These are phyloP conservation scores for Neoscytalidium dimidiatum DNA, from an alignment of 2,329 filamentous ascomycete genomes.

Conservation along the genomic window DNA sequence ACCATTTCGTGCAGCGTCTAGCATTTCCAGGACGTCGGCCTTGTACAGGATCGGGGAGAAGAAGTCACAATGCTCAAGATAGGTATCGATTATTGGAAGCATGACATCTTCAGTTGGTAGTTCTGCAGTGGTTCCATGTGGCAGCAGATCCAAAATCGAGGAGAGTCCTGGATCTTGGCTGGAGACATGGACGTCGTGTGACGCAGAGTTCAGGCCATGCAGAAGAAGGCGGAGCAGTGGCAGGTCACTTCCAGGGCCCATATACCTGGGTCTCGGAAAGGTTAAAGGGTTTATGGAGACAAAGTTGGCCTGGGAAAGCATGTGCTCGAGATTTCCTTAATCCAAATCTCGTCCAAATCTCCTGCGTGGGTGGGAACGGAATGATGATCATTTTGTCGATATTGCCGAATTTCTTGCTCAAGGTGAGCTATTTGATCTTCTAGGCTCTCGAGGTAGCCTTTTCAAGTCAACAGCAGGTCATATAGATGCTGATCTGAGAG, in stretches of 20 bases:
- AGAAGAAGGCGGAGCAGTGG: neutral
- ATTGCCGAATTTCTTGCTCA: neutral
- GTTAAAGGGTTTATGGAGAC: neutral
- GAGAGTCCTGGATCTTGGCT: neutral
- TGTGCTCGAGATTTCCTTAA: neutral
- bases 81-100: neutral
- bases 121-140: neutral
- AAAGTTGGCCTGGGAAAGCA: neutral
- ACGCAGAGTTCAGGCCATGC: neutral
- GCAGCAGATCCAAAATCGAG: neutral
- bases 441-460: constrained; percentile 5
- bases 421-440: neutral
- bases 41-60: neutral
- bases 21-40: neutral
- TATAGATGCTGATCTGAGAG: neutral
- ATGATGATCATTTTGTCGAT: neutral
- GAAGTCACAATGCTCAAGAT: constrained; percentile 1
- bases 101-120: neutral
- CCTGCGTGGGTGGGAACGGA: neutral
- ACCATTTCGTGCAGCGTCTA: neutral
- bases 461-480: neutral
- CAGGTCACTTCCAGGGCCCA: neutral
- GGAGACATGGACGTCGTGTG: neutral
- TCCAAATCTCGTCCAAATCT: neutral
- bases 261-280: neutral